Conservation (phyloP, 805 yeast genomes). For the Myxozyma monticola region DNA sequence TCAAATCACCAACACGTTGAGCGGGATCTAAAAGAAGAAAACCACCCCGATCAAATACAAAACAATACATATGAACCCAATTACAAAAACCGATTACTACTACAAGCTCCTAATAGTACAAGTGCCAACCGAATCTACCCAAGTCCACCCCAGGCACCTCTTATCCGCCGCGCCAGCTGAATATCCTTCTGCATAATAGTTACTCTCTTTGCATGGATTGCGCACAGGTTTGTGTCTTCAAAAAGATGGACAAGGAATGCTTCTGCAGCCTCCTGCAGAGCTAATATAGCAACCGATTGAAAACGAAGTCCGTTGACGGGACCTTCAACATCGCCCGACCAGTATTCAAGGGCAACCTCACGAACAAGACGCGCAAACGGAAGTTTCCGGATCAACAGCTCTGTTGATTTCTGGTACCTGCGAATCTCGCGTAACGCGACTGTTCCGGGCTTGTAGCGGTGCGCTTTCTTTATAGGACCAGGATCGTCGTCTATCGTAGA, state of each 20-base stretch:
- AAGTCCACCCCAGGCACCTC: slow-evolving; percentile 59
- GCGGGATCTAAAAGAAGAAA: too few relatives aligned
- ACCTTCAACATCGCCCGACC: slow-evolving; percentile 23
- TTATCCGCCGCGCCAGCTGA: slow-evolving; percentile 95
- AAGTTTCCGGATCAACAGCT: slow-evolving; percentile 88
- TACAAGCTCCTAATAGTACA: background rate
- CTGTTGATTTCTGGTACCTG: slow-evolving; percentile 96
- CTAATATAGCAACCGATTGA: slow-evolving; percentile 97
- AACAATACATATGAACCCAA: too few relatives aligned
- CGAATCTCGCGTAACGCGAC: slow-evolving; percentile 96
- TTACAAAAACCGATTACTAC: background rate
- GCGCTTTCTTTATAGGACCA: slow-evolving; percentile 58
- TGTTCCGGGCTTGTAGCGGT: slow-evolving; percentile 95
- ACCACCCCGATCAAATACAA: too few relatives aligned
- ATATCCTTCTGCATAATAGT: slow-evolving; percentile 98
- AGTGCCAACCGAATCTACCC: slow-evolving; percentile 6
- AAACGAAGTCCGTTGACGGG: slow-evolving; percentile 68
- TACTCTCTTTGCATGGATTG: slow-evolving; percentile 98
- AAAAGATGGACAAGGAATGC: slow-evolving; percentile 94
- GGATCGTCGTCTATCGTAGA: slow-evolving; percentile 19
- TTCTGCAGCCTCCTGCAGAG: slow-evolving; percentile 97
- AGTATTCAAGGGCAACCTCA: slow-evolving; percentile 91
- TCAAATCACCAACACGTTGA: too few relatives aligned
- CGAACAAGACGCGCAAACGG: slow-evolving; percentile 97
- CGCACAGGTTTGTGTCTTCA: slow-evolving; percentile 98